Conservation (phyloP, 2,329 filamentous ascomycete genomes). For the Microcyclospora tardicrescens region DNA sequence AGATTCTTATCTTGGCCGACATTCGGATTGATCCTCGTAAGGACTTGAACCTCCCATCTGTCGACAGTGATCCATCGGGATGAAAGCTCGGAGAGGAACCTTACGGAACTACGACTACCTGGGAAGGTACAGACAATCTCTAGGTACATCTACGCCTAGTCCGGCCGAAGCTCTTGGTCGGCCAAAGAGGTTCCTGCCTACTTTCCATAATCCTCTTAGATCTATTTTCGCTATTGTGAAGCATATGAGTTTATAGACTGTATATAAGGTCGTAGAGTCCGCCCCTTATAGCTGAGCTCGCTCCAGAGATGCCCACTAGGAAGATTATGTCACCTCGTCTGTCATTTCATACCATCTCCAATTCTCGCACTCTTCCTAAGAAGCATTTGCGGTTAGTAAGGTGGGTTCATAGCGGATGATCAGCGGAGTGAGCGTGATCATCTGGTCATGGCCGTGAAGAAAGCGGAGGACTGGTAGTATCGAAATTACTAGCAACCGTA, state of each 20-base stretch:
- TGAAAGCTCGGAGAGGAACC: no score
- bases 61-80: no score
- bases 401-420: conserved; percentile 60
- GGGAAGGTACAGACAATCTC: conserved; percentile 60
- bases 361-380: conserved; percentile 52
- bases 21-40: no score
- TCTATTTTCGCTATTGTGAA: conserved; percentile 71
- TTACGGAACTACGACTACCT: no score
- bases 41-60: no score
- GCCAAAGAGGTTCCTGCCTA: conserved; percentile 58
- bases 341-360: conserved; percentile 69
- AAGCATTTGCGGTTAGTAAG: conserved; percentile 51
- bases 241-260: conserved; percentile 71
- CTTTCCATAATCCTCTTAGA: conserved; percentile 69
- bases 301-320: conserved; percentile 52
- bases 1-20: no score
- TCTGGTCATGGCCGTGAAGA: conserved; percentile 64
- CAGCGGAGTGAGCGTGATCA: conserved; percentile 81
- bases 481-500: no score
- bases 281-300: conserved; percentile 62
- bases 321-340: conserved; percentile 62
- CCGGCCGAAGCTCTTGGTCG: conserved; percentile 55
- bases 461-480: conserved; percentile 63
- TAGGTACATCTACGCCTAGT: conserved; percentile 44
- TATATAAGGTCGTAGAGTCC: conserved; percentile 63